Percentiles rank a stretch among this genome's conserved stretches.
Conservation (phyloP, 2,329 filamentous ascomycete genomes). For the Fusarium musae region DNA sequence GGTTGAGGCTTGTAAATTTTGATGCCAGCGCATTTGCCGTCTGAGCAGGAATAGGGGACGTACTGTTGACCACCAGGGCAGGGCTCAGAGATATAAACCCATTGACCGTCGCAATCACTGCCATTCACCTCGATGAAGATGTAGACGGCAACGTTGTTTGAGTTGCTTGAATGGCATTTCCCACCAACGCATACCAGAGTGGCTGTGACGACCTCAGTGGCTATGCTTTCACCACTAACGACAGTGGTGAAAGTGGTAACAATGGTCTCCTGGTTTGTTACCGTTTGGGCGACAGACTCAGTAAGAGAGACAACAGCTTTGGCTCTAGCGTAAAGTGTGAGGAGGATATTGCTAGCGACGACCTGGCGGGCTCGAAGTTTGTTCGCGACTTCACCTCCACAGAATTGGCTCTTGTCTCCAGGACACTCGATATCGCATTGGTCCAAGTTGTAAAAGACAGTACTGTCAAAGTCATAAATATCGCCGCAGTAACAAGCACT, state of each 20-base stretch:
- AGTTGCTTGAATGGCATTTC: neutral
- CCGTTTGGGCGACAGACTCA: neutral
- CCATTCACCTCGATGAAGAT: neutral
- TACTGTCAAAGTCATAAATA: neutral
- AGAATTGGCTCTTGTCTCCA: slow-evolving; percentile 33
- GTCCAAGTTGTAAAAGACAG: neutral
- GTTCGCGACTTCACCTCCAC: slow-evolving; percentile 29
- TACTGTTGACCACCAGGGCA: neutral
- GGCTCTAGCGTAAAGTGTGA: neutral
- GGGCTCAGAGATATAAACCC: neutral
- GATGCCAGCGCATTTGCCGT: neutral
- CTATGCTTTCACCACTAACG: neutral
- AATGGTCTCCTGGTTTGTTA: neutral
- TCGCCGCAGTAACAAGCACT: slow-evolving; percentile 40
- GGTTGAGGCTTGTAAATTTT: neutral
- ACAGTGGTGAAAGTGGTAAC: neutral
- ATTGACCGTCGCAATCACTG: neutral
- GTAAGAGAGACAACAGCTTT: neutral
- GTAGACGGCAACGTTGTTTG: neutral
- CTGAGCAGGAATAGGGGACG: neutral
- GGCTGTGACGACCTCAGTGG: neutral
- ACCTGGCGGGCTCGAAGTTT: slow-evolving; percentile 30
- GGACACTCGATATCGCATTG: slow-evolving; percentile 35
- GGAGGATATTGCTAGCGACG: neutral
- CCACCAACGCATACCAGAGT: neutral